Evolutionary conservation across 495 filamentous ascomycete species (phyloP).

Genomic region (Delitschia confertaspora): DNA sequence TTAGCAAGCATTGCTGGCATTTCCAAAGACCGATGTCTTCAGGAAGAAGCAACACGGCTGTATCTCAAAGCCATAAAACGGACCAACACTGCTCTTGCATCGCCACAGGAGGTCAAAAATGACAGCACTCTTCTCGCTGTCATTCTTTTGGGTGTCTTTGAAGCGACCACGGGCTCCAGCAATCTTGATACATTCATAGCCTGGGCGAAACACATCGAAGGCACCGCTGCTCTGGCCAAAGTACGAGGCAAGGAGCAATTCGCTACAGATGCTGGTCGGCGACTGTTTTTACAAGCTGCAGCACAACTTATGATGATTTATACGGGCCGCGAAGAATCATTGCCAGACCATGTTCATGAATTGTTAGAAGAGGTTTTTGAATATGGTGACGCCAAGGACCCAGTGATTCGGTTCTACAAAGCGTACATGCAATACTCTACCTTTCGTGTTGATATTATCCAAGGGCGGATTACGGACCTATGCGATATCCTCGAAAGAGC

Average conservation of each 20-base stretch:
- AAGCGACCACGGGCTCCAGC: slow-evolving; percentile 6
- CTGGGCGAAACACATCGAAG: slow-evolving; percentile 53
- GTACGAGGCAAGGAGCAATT: slow-evolving; percentile 51
- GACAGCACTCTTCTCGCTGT: slow-evolving; percentile 56
- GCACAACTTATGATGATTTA: slow-evolving; percentile 7
- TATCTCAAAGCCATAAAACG: slow-evolving; percentile 43
- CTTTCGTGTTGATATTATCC: slow-evolving; percentile 11
- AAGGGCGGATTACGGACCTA: slow-evolving; percentile 5
- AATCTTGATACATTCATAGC: slow-evolving; percentile 23
- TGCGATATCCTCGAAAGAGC: slow-evolving; percentile 9
- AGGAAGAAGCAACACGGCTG: slow-evolving; percentile 37
- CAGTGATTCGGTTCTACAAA: slow-evolving; percentile 10
- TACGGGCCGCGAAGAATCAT: slow-evolving; percentile 1
- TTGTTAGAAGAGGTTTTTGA: slow-evolving; percentile 8
- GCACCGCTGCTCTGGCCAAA: slow-evolving; percentile 48
- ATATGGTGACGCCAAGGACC: neutral
- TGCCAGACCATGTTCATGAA: slow-evolving; percentile 11
- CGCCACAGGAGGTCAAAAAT: slow-evolving; percentile 46
- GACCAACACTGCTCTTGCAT: slow-evolving; percentile 46
- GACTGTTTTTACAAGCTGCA: slow-evolving; percentile 45
- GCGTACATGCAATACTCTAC: slow-evolving; percentile 4
- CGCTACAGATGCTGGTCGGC: slow-evolving; percentile 43
- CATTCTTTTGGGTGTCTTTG: slow-evolving; percentile 50
- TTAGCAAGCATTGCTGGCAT: slow-evolving; percentile 44
- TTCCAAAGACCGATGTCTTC: slow-evolving; percentile 32